These are phyloP conservation scores for Rhizopogon rudus DNA, from an alignment of 768 basidiomycete genomes.

Conservation along the genomic window DNA sequence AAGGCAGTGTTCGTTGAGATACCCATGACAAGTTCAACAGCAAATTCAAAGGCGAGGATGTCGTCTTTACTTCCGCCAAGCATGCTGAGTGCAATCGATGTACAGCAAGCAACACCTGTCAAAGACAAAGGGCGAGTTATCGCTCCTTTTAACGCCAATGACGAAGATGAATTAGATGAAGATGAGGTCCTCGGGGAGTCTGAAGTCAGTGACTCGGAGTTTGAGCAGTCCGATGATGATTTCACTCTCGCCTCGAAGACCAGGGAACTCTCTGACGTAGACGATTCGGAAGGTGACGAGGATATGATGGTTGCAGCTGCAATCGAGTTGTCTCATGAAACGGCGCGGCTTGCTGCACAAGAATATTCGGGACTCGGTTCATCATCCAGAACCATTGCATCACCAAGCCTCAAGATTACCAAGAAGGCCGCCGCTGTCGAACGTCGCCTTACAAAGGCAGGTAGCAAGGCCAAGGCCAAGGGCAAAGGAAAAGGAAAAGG, in stretches of 20 bases:
- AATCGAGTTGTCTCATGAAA: conserved; percentile 47
- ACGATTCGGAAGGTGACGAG: conserved; percentile 17
- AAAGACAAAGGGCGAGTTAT: conserved; percentile 23
- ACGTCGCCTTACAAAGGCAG: conserved; percentile 32
- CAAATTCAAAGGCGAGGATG: conserved; percentile 21
- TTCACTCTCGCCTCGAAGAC: background rate
- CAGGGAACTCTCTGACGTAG: conserved; percentile 11
- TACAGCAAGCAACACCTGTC: conserved; percentile 9
- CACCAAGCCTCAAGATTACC: conserved; percentile 30
- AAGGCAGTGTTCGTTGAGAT: conserved; percentile 18
- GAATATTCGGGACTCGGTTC: conserved; percentile 27
- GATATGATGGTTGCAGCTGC: conserved; percentile 52
- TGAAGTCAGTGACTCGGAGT: conserved; percentile 55
- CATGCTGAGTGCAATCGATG: conserved; percentile 11
- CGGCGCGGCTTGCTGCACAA: conserved; percentile 22
- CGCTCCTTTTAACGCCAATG: conserved; percentile 21
- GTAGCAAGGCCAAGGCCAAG: conserved; percentile 7
- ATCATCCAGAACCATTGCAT: conserved; percentile 15
- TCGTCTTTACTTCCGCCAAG: conserved; percentile 1
- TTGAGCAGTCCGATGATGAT: conserved; percentile 25
- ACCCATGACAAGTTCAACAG: background rate
- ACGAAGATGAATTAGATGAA: conserved; percentile 34
- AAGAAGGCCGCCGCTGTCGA: conserved; percentile 50
- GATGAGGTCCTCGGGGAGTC: conserved; percentile 44
- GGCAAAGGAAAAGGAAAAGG: conserved; percentile 24